Evolutionary conservation across 306 rosid species (phyloP), one percentile per base, ranked within the genome.

Genomic region (Oemleria cerasiformis): DNA sequence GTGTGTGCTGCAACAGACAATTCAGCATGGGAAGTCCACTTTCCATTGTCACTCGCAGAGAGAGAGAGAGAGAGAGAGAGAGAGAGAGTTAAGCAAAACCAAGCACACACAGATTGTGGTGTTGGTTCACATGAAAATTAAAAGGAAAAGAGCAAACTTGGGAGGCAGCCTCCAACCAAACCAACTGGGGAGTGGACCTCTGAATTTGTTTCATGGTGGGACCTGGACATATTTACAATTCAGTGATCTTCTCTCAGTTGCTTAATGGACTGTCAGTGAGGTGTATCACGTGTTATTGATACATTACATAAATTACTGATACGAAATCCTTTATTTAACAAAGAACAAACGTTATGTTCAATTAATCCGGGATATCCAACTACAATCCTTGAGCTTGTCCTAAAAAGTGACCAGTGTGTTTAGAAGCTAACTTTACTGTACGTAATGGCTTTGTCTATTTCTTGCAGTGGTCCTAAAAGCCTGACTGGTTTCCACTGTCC

Each of bases 1-100:
- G 88, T 11, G 96, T 82, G 58, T 85, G 90, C 73, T 90, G 98
- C 74, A 92, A 75, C 76, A 92, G 92, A 77, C 82, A 88, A 67
- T 92, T 84, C 40, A 90, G 85, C 82, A 88, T 76, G 70, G 96
- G 92, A 59, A 84, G 77, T 73, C 96, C 90, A 71, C 68, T 82
- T 78, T 88, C 96, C 98, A 92, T 92, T 19, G 68, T 73, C 80
- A 45, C 75, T 9, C n/a, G 51, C 45, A n/a, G 40, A 44, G 39
- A 34, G 13, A 54, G 45, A 61, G 58, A 57, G 25, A 59, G 55
- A 65, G 30, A 68, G 66, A 68, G 62, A 74, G 40, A 45, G 79
- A 68, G 63, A 42, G 59, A 76, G 40, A 43, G 62, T 30, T 30
- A 2, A 30, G 36, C 36, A 30, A 30, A 30, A 30, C 4, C 36